Evolutionary conservation across 2,329 filamentous ascomycete species (phyloP), one percentile per base, ranked within the genome.

Genomic region (Sphaerulina musiva): DNA sequence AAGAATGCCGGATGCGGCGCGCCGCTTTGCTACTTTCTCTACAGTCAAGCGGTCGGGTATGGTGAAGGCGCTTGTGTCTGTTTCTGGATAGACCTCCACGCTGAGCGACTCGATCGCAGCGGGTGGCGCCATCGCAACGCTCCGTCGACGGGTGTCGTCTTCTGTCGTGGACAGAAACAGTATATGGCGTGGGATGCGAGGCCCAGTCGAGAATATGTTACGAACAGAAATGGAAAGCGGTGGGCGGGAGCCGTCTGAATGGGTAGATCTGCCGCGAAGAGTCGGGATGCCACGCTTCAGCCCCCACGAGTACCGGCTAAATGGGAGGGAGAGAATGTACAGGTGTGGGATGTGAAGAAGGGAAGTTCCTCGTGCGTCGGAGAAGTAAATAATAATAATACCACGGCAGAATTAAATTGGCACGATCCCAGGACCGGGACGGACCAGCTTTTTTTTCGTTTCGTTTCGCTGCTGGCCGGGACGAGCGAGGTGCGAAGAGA

Each of bases 1-100:
- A 39, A 93, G 76, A 64, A 81, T 83, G 2, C 85, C 86, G n/a
- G 82, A 80, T 65, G 86, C 87, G 57, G 79, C 80, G 46, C 92
- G 81, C 62, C 86, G 78, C 39, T 80, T 81, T 51, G 80, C 71
- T 53, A 95, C 82, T 57, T 82, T 82, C 62, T 84, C 79, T 67
- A 89, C 70, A 31, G 82, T 84, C 65, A 89, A 74, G 31, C 76
- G 74, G 51, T 75, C 70, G 1, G 76, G 74, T 20, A 77, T 57
- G 9, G 69, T 73, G 54, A 77, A 67, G 32, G 72, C 71, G 23
- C 71, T 61, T 1, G 76, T 79, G 60, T 80, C 78, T 14, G 74
- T 72, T 31, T 74, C 69, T 39, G 71, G 73, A 41, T 71, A 65
- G 51, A 73, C 69, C 46, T 76, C 70, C 51, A 75, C 69, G 46